phyloP scores from a whole-genome alignment of 495 filamentous ascomycete species.

The Aspergillus panamensis region DNA sequence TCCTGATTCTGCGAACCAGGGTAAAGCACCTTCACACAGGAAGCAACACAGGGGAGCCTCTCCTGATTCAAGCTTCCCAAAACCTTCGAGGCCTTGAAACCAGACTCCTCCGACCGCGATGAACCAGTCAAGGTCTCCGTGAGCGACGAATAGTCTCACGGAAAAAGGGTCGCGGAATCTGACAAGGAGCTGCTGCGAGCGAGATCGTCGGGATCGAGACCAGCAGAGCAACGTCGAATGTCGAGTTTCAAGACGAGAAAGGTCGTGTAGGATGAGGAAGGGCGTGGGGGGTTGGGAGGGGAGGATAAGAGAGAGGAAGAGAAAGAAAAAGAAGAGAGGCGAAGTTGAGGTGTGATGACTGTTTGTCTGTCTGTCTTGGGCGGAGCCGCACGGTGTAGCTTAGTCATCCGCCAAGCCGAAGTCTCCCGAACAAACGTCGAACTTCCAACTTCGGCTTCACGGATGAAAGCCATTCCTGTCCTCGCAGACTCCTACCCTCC shows the following conservation, averaged over 20 bases:
- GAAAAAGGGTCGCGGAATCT: constrained; percentile 41
- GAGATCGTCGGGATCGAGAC: constrained; percentile 15
- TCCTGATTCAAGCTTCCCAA: constrained; percentile 15
- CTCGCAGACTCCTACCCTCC: constrained; percentile 30
- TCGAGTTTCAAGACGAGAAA: constrained; percentile 27
- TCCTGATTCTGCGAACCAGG: constrained; percentile 18
- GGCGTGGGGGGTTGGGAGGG: constrained; percentile 19
- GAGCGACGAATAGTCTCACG: constrained; percentile 36
- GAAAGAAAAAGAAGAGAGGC: constrained; percentile 1
- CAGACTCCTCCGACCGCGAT: constrained; percentile 43
- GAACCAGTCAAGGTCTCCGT: constrained; percentile 52
- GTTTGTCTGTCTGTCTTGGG: neutral
- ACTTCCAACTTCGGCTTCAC: constrained; percentile 36
- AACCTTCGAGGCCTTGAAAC: constrained; percentile 32
- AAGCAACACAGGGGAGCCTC: constrained; percentile 9
- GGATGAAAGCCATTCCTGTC: constrained; percentile 32
- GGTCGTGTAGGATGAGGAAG: constrained; percentile 30
- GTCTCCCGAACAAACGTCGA: constrained; percentile 28
- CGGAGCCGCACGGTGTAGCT: constrained; percentile 24
- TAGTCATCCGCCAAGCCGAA: constrained; percentile 31
- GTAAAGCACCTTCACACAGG: constrained; percentile 28
- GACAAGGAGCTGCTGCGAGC: constrained; percentile 30
- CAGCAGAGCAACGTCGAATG: constrained; percentile 28
- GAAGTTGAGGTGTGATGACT: constrained; percentile 8
- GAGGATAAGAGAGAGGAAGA: constrained; percentile 8